These are phyloP conservation scores for Psidium friedrichsthalianum DNA, from an alignment of 345 rosid genomes.

Conservation along the genomic window DNA sequence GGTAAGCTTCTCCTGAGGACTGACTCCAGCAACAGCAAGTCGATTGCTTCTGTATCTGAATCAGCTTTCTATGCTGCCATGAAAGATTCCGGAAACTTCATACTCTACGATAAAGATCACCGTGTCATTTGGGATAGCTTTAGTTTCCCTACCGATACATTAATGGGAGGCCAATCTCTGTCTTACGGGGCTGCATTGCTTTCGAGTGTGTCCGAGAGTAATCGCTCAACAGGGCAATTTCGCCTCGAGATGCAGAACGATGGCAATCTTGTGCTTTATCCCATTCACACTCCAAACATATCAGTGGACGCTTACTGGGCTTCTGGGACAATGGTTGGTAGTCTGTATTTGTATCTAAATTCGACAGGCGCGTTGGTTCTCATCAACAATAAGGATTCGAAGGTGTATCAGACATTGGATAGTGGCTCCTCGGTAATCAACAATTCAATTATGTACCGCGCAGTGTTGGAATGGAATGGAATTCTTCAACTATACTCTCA, in stretches of 20 bases:
- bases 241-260: conserved; percentile 3
- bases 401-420: fast-evolving
- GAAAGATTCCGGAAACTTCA: conserved; percentile 17
- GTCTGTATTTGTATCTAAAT: background rate
- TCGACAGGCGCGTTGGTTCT: background rate
- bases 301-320: conserved; percentile 6
- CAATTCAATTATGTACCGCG: background rate
- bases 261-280: conserved; percentile 21
- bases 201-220: conserved; percentile 4
- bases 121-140: conserved; percentile 14
- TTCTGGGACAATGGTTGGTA: fast-evolving
- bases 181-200: fast-evolving
- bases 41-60: background rate
- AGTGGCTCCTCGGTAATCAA: background rate
- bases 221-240: conserved; percentile 13
- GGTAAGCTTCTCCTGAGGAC: conserved; percentile 6
- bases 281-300: background rate
- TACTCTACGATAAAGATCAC: background rate
- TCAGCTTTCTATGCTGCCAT: conserved; percentile 4
- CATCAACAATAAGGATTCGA: background rate
- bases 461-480: background rate
- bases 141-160: conserved; percentile 15
- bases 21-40: background rate
- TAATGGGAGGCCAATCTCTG: conserved; percentile 12
- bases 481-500: background rate